Evolutionary conservation across 495 filamentous ascomycete species (phyloP), one percentile per base, ranked within the genome.

Genomic region (Elaphomyces granulatus): DNA sequence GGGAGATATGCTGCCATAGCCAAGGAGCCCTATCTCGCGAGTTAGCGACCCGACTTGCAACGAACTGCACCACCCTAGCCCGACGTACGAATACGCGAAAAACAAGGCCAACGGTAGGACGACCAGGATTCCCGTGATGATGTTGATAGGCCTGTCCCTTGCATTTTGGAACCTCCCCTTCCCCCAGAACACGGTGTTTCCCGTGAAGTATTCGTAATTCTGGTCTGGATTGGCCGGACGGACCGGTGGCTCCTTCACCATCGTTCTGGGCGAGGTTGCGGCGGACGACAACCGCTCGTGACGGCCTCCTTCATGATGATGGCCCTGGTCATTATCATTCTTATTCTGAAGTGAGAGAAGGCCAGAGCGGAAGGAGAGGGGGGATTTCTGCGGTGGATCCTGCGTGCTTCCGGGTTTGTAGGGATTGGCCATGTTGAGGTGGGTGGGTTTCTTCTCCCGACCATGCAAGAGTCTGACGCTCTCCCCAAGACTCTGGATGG

Each of bases 121-220:
- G 9, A 93, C 70, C 15, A 93, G 55, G 32, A 86, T 56, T 15
- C 79, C 87, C 8, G 90, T 98, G 31, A 75, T 77, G 48, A 96
- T 76, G 46, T 94, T 94, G 49, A 98, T 75, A n/a, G 90, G 90
- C 47, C 81, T 74, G 44, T 93, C 80, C 44, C 76, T 73, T 36
- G 87, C 80, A 54, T 94, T 98, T 48, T 94, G 83, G 18, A 85
- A 66, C 45, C 90, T 70, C 20, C 90, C 90, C 15, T 83, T 78
- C 38, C 80, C 72, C 58, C 76, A 92, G 59, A 96, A 98, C 26
- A 83, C 64, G 1, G 83, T 94, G 45, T 94, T 95, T 30, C 92
- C 90, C 28, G 77, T 69, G 50, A 94, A 94, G 59, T 94, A 93
- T 56, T 96, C 73, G 56, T 83, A 83, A 50, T 94, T 94, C 43